A percentile compares a stretch with the other conserved stretches of the same genome.
Evolutionary conservation across 2,329 filamentous ascomycete genomes (phyloP).

Genomic region (Cladosporium sp.): DNA sequence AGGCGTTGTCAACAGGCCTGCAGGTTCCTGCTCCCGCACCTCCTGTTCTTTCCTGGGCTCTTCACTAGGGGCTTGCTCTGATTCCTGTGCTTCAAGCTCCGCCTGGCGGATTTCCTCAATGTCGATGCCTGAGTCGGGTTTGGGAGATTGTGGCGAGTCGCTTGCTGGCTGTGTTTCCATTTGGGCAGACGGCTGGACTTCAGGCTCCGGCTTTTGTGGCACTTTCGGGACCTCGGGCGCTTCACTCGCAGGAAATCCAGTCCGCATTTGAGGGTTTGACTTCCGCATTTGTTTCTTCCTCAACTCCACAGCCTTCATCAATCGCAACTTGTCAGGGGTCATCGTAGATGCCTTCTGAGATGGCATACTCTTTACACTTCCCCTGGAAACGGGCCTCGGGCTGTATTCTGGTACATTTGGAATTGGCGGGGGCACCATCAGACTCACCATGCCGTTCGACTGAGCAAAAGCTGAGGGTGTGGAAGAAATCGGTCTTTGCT

Average conservation of each 20-base stretch:
- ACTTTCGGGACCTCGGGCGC: slow-evolving; percentile 13
- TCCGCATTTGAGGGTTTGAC: slow-evolving; percentile 19
- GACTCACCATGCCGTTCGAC: background rate
- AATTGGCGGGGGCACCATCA: slow-evolving; percentile 28
- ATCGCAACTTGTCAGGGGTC: slow-evolving; percentile 80
- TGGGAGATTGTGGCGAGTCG: slow-evolving; percentile 23
- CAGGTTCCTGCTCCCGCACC: background rate
- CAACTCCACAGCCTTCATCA: slow-evolving; percentile 92
- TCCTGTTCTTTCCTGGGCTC: too few relatives aligned
- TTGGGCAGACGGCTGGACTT: background rate
- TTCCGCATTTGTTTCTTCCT: slow-evolving; percentile 69
- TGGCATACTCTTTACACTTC: slow-evolving; percentile 41
- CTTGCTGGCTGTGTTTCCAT: background rate
- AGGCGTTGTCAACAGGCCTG: background rate
- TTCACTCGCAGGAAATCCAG: slow-evolving; percentile 13
- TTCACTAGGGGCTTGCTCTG: background rate
- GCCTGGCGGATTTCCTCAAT: slow-evolving; percentile 36
- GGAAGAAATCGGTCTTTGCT: slow-evolving; percentile 32
- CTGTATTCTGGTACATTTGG: slow-evolving; percentile 30
- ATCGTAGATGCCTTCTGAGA: slow-evolving; percentile 45
- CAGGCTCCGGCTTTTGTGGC: background rate
- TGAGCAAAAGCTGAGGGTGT: slow-evolving; percentile 21
- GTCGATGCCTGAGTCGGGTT: slow-evolving; percentile 53
- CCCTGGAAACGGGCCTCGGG: slow-evolving; percentile 31
- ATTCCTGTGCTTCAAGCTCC: background rate